Evolutionary conservation across 148 eudicot species (phyloP).

Genomic region (Diospyros kaki): DNA sequence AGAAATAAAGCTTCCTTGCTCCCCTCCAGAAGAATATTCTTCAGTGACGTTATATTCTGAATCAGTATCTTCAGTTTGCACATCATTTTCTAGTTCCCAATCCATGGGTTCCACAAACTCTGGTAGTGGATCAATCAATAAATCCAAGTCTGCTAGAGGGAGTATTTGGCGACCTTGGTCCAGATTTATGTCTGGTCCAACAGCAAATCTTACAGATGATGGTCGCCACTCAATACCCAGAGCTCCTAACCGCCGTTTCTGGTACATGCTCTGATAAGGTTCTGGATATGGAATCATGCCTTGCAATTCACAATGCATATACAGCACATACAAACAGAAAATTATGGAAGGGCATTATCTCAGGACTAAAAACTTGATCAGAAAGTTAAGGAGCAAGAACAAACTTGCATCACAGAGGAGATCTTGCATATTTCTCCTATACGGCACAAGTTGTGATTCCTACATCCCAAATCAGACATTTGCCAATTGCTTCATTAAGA

Average conservation of each 20-base stretch:
- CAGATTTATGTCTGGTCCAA: slow-evolving; percentile 68
- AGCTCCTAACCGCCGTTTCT: slow-evolving; percentile 75
- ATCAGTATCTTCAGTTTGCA: slow-evolving; percentile 84
- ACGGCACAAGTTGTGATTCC: slow-evolving; percentile 95
- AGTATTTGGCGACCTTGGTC: slow-evolving; percentile 67
- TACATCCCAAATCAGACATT: slow-evolving; percentile 28
- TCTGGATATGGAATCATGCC: slow-evolving; percentile 98
- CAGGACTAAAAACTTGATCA: slow-evolving; percentile 6
- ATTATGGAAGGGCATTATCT: neutral
- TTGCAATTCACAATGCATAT: slow-evolving; percentile 23
- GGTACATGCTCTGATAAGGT: slow-evolving; percentile 93
- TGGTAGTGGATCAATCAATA: slow-evolving; percentile 70
- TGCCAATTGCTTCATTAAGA: neutral
- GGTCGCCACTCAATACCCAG: slow-evolving; percentile 95
- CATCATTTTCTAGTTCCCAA: slow-evolving; percentile 86
- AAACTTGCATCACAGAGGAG: slow-evolving; percentile 96
- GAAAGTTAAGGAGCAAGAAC: slow-evolving; percentile 22
- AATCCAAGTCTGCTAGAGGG: slow-evolving; percentile 72
- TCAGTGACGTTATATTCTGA: slow-evolving; percentile 81
- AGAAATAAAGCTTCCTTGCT: slow-evolving; percentile 50
- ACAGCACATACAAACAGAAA: slow-evolving; percentile 3
- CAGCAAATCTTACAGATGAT: slow-evolving; percentile 71
- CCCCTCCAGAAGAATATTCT: slow-evolving; percentile 56
- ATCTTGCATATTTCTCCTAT: slow-evolving; percentile 92
- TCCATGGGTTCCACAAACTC: slow-evolving; percentile 80